Evolutionary conservation across 148 eudicot genomes (phyloP), one percentile per base, ranked within the genome.

Genomic region (Polygonum aviculare): DNA sequence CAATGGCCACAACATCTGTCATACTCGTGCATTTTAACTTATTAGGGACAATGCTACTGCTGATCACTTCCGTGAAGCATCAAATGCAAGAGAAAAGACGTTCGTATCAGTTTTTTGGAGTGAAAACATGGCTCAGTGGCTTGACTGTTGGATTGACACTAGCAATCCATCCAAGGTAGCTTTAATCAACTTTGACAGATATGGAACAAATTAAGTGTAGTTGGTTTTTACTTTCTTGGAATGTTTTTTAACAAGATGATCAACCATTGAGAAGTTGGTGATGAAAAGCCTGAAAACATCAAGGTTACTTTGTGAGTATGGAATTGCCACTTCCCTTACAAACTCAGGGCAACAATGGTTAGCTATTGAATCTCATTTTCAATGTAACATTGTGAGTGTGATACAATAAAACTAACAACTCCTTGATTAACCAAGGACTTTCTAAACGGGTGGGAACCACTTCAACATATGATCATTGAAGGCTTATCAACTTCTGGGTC

Each of bases 381-480:
- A 63, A 5, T 55, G 62, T 7, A 57, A 57, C 12, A 16, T 48
- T 21, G 52, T 7, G n/a, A n/a, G 38, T 44, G 31, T 26, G 31
- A 14, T 15, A 40, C 14, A 44, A 62, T 0, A 1, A 19, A 9
- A 60, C 15, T 44, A 14, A 72, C 35, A 14, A 15, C 14, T 44
- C 16, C 33, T 72, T 19, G 3, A 22, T 51, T 72, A 5, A 77
- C 73, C 78, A 95, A 97, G 97, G 98, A 95, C 77, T 95, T 80
- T 83, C 98, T 97, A 2, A 92, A 92, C 74, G 97, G 98, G 15
- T 95, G 98, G 98, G 96, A 96, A 0, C 97, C 98, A 8, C 72
- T 92, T 71, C 98, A 94, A 79, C 97, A 94, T 79, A 78, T 94
- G 75, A 92, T 94, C 16, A 93, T 89, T 36, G 97, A 94, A 83